Evolutionary conservation across 2,329 filamentous ascomycete species (phyloP), one percentile per base, ranked within the genome.

Genomic region (Bipolaris sorokiniana): DNA sequence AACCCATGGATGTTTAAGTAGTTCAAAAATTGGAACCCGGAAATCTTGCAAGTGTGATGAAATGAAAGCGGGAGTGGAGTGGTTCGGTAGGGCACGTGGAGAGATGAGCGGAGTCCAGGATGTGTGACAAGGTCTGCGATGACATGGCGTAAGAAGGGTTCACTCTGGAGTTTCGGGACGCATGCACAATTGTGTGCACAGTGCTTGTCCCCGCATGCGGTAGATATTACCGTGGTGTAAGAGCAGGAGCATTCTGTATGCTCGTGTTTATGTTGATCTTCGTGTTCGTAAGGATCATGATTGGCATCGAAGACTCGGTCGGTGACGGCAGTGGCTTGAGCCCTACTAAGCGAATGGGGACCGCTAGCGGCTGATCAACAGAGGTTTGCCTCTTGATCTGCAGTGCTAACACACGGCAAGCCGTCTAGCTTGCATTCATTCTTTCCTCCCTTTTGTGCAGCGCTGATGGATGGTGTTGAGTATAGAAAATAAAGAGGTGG

Each of bases 1-100:
- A 26, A 61, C 55, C 47, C 40, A 58, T 51, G 31, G 49, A 62
- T 10, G 28, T 31, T 31, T 5, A 13, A 40, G 59, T 5, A 61
- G 60, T 69, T 1, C 63, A 62, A 1, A 52, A 66, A 52, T 13
- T 69, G 50, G 68, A 68, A 56, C 60, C 68, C 2, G 62, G 68
- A 52, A 66, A 68, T 56, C 40, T 70, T 31, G 52, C 48, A 4
- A 61, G 57, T 22, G 59, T 61, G 42, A 78, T 44, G 53, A 66
- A 46, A 45, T 65, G 41, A 51, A 45, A 44, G 31, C 40, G 28
- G 33, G 20, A 26, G 1, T 45, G n/a, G 36, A 68, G 64, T 16
- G 63, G 56, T 13, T 71, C 65, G 41, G 38, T 15, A 15, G 23
- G n/a, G 15, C n/a, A 44, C 16, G 34, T 28, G 18, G 31, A 34